Base-by-base conservation (phyloP, 2,329 filamentous ascomycete genomes). In the Calonectria fujianensis region DNA sequence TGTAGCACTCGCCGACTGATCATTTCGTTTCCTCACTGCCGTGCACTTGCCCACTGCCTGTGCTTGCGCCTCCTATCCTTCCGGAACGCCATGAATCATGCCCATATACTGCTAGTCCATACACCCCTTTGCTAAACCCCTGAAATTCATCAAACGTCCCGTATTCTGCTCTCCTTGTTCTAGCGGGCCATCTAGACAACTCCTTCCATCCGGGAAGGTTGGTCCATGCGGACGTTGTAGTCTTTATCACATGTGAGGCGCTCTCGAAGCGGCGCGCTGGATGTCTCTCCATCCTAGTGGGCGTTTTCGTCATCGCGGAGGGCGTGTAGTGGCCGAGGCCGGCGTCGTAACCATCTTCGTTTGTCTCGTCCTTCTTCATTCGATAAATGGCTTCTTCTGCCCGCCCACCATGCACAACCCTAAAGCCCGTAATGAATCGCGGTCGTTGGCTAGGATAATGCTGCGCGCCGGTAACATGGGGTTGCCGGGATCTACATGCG, bases 381-480 rank as follows among this genome's bases (percentile, higher is more conserved):
- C 91, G 74, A 93, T 93, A 68, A 93, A 86, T 70, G 91, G 91
- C 82, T 93, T 93, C 85, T 93, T 92, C 78, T 92, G 89, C 0
- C 91, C 91, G 27, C 90, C 91, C 7, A 93, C 91, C 80, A 90
- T 86, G 76, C 91, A 93, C n/a, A 93, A 84, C 0, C 92, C 92
- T 20, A 93, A 83, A n/a, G 91, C 90, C 50, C 89, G 87, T 71
- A 93, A 84, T 20, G 91, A 90, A 78, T 93, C 90, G 71, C 87
- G 92, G 82, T 98, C 96, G 75, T 91, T 93, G 7, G 95, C 93
- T 66, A 94, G 89, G 73, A 98, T 91, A 76, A 99, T 97, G 10
- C 91, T 93, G 76, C 93, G 93, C 1, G 96, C 93, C 0, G 97
- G 96, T n/a, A 98, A 86, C 93, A 97, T 96, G 0, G 96, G 97